Percentiles rank a stretch among this genome's conserved stretches.
These are phyloP conservation scores for Trichoderma guizhouense DNA, from an alignment of 2,329 filamentous ascomycete species.

Conservation along the genomic window DNA sequence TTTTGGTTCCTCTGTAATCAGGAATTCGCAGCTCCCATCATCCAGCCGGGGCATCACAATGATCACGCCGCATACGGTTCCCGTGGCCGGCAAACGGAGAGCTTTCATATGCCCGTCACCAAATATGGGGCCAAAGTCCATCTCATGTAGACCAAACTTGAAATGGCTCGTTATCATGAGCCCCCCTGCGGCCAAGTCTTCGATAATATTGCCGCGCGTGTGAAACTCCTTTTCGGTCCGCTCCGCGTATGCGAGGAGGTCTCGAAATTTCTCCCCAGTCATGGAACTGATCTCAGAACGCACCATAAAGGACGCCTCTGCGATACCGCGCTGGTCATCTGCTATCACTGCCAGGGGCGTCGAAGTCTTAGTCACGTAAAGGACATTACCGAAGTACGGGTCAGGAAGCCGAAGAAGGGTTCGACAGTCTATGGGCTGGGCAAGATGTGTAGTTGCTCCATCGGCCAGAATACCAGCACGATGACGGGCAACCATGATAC, in stretches of 20 bases:
- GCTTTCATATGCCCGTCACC: neutral
- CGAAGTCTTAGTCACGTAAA: neutral
- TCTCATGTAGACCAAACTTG: neutral
- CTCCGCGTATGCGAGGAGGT: neutral
- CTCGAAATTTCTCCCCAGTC: neutral
- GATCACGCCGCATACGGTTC: neutral
- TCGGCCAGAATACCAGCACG: neutral
- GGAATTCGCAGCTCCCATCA: neutral
- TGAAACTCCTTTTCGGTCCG: neutral
- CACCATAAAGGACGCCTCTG: neutral
- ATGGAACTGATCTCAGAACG: neutral
- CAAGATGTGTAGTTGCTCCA: neutral
- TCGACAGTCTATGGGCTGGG: neutral
- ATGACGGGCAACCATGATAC: neutral
- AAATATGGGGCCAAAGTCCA: neutral
- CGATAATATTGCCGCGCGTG: neutral
- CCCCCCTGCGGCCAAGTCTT: neutral
- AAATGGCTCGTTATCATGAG: neutral
- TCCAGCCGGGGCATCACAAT: neutral
- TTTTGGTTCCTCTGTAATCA: neutral
- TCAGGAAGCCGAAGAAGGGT: neutral
- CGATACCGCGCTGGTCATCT: neutral
- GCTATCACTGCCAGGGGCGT: neutral
- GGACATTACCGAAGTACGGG: neutral
- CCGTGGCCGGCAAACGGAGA: neutral